phyloP scores from a whole-genome alignment of 768 basidiomycete genomes.

The Naganishia friedmannii region DNA sequence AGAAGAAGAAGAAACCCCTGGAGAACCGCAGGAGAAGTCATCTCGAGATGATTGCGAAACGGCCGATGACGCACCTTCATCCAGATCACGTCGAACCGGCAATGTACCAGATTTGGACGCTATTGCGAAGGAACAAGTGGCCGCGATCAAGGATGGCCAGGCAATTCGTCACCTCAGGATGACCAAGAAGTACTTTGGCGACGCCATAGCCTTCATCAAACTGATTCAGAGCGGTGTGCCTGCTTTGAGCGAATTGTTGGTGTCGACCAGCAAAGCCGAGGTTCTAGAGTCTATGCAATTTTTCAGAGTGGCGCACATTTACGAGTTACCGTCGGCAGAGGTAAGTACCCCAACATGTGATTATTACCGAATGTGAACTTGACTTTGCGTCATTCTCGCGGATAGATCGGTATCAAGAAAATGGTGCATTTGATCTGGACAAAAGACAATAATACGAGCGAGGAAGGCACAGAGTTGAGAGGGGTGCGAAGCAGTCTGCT shows the following conservation, averaged over 20 bases:
- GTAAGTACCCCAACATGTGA: constrained; percentile 54
- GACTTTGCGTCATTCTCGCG: background rate
- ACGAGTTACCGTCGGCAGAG: constrained; percentile 73
- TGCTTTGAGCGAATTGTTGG: constrained; percentile 70
- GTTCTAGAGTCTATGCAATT: constrained; percentile 63
- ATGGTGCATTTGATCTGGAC: constrained; percentile 98
- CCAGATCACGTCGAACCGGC: constrained; percentile 49
- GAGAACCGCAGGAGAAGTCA: constrained; percentile 43
- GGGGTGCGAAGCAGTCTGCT: constrained; percentile 81
- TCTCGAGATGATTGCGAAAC: constrained; percentile 34
- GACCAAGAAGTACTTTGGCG: constrained; percentile 79
- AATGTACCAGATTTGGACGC: constrained; percentile 62
- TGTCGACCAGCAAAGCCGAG: constrained; percentile 62
- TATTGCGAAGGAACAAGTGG: constrained; percentile 67
- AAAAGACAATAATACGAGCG: constrained; percentile 85
- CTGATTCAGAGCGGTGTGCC: constrained; percentile 68
- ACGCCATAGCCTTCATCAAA: constrained; percentile 78
- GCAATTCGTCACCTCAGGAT: constrained; percentile 67
- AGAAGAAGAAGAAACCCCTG: constrained; percentile 41
- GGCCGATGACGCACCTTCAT: constrained; percentile 35
- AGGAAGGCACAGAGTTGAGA: constrained; percentile 74
- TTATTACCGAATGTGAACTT: background rate
- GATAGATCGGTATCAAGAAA: constrained; percentile 79
- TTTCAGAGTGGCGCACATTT: constrained; percentile 76
- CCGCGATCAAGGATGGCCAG: constrained; percentile 67